Conservation (phyloP, 768 basidiomycete species). For the button mushroom (Agaricus bisporus) region DNA sequence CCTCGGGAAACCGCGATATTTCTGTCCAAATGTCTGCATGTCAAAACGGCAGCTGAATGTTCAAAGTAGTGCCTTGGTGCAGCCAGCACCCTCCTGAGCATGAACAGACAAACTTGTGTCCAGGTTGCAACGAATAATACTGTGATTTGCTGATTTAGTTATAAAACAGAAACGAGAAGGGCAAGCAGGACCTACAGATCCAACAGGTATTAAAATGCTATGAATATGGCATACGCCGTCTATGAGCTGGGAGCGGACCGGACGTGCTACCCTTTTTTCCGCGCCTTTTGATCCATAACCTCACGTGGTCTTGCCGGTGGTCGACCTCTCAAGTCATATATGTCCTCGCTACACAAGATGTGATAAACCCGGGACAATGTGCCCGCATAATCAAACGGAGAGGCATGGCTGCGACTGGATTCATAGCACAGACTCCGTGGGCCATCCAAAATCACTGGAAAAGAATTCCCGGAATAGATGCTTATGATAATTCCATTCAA, state of each 20-base stretch:
- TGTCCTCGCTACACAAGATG: no score
- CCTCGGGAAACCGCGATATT: neutral
- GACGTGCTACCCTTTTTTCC: neutral
- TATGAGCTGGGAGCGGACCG: neutral
- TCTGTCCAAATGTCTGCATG: constrained; percentile 2
- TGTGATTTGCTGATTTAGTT: neutral
- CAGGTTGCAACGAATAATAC: constrained; percentile 6
- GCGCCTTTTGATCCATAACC: neutral
- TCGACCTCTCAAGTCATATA: no score
- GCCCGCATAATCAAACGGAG: no score
- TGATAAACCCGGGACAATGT: no score
- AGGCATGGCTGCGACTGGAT: no score
- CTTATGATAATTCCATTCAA: no score
- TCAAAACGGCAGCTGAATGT: constrained; percentile 1
- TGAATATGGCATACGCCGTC: constrained; percentile 5
- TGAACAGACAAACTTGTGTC: constrained; percentile 10
- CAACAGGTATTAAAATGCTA: constrained; percentile 4
- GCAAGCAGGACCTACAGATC: neutral
- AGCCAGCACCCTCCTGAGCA: constrained; percentile 8
- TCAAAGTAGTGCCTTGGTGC: constrained; percentile 9
- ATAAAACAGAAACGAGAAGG: neutral
- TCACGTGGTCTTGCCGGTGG: neutral
- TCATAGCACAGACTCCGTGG: no score
- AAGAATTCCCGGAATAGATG: no score
- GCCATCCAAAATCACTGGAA: no score